Evolutionary conservation across 208 protist genomes (phyloP), one percentile per base, ranked within the genome.

Genomic region (Herpetomonas muscarum): DNA sequence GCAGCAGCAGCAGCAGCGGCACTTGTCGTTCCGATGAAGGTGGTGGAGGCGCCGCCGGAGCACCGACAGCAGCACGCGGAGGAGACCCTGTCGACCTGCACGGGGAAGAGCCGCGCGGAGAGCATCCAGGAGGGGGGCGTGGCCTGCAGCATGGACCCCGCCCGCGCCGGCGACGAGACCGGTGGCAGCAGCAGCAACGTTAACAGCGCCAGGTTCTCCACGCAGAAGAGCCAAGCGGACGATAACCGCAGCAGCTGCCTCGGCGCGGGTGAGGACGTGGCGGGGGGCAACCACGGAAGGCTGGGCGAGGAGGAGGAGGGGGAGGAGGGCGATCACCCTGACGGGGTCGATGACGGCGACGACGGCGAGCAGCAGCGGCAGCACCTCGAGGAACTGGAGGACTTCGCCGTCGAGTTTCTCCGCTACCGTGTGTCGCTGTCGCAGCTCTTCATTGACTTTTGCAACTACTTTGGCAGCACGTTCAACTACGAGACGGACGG

Each of bases 401-500:
- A 50, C 17, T 64, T 76, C 25, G 58, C 56, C 2, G 67, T 54
- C 41, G 71, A 79, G 24, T 87, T 66, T 55, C 69, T 79, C 45
- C 72, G 32, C 46, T 56, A 62, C 29, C 73, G 64, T 49, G 67
- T 74, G 4, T 54, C 55, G 10, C 42, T 91, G 15, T 72, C 77
- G 4, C 66, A 86, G 30, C 34, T 90, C 5, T 83, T 94, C 48
- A 59, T 75, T 22, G 83, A 94, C 56, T 90, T 94, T 51, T 94
- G 87, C 62, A 72, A 76, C 60, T 94, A 91, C 71, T 94, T 90
- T 61, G 83, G 81, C 24, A 80, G 67, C 62, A 61, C 61, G 26
- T 94, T 94, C 71, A 74, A 94, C 67, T 94, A 90, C 67, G 87
- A 94, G 19, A 64, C 67, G 19, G 42, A 67, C 25, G 87, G 87